Conservation (phyloP, 495 filamentous ascomycete genomes). For the Penicillium roqueforti region DNA sequence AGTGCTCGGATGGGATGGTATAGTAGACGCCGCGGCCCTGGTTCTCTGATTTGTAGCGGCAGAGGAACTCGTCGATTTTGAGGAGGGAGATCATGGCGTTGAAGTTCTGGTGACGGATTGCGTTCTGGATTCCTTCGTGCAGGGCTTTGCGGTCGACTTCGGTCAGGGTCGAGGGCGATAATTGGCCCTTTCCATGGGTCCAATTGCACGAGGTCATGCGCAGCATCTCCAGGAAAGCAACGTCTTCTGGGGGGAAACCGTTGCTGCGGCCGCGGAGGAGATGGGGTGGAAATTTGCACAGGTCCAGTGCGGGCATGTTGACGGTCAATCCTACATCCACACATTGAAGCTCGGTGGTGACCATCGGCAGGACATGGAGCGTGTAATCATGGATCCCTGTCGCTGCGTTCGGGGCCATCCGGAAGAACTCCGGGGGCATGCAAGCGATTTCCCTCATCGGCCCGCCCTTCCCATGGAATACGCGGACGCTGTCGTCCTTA, state of each 20-base stretch:
- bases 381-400: constrained; percentile 16
- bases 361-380: constrained; percentile 23
- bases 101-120: constrained; percentile 28
- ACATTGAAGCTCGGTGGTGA: constrained; percentile 16
- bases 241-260: constrained; percentile 16
- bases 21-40: constrained; percentile 11
- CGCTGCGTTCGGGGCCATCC: background rate
- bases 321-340: background rate
- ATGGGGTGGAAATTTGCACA: constrained; percentile 24
- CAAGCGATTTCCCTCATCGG: background rate
- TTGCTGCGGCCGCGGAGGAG: constrained; percentile 25
- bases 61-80: constrained; percentile 39
- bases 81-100: constrained; percentile 33
- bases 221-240: constrained; percentile 33
- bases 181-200: background rate
- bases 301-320: constrained; percentile 14
- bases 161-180: background rate
- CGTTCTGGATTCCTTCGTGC: constrained; percentile 35
- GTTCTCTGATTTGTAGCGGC: constrained; percentile 16
- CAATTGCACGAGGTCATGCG: constrained; percentile 30
- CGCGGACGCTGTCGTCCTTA: constrained; percentile 7
- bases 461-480: constrained; percentile 19
- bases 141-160: constrained; percentile 25
- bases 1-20: constrained; percentile 29
- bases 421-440: background rate